These are phyloP conservation scores for Saturnispora halmiae DNA, from an alignment of 805 yeast species.

Conservation along the genomic window DNA sequence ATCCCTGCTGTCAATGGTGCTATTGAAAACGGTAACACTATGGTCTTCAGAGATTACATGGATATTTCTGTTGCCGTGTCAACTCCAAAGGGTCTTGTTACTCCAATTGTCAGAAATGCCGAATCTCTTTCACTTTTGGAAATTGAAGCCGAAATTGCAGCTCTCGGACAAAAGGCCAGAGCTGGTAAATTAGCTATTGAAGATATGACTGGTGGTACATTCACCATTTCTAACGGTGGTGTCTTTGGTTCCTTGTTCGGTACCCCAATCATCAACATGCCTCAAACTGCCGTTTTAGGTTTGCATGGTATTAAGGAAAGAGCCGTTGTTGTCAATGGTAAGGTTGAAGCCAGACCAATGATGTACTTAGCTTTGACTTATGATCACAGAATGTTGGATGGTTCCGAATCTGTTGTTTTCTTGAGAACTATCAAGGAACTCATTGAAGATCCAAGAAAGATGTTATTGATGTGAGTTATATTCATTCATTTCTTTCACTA, in stretches of 20 bases:
- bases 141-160: slow-evolving; percentile 76
- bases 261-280: slow-evolving; percentile 96
- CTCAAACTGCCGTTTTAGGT: slow-evolving; percentile 97
- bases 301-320: slow-evolving; percentile 96
- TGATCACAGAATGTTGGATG: slow-evolving; percentile 96
- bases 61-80: slow-evolving; percentile 97
- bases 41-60: slow-evolving; percentile 92
- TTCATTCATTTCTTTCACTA: background rate
- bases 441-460: slow-evolving; percentile 98
- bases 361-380: slow-evolving; percentile 98
- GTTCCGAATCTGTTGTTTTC: slow-evolving; percentile 98
- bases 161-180: slow-evolving; percentile 86
- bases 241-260: slow-evolving; percentile 97
- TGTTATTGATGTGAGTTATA: slow-evolving; percentile 48
- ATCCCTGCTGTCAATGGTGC: slow-evolving; percentile 93
- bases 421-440: slow-evolving; percentile 90
- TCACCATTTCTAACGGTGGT: slow-evolving; percentile 98
- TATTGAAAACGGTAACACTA: slow-evolving; percentile 83
- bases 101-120: slow-evolving; percentile 96
- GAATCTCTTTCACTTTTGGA: slow-evolving; percentile 84
- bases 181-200: slow-evolving; percentile 93
- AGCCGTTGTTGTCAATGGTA: slow-evolving; percentile 85
- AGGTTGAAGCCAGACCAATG: slow-evolving; percentile 96
- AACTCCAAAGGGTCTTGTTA: slow-evolving; percentile 97
- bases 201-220: slow-evolving; percentile 99